These are phyloP conservation scores for Colletotrichum tofieldiae DNA, from an alignment of 2,329 filamentous ascomycete genomes.

Conservation along the genomic window DNA sequence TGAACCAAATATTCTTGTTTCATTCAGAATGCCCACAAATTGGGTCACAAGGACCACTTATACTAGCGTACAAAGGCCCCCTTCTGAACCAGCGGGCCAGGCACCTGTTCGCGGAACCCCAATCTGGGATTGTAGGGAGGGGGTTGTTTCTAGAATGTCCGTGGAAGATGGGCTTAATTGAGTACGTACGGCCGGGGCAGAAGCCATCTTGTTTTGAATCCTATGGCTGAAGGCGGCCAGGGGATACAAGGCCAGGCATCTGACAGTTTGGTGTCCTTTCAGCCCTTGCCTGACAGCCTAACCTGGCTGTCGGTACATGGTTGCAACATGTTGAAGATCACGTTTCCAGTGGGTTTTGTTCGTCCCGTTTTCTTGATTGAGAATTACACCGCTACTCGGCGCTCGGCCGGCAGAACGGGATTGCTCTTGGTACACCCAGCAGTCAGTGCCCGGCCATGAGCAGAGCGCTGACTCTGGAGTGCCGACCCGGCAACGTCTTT, in stretches of 20 bases:
- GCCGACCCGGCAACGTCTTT: too few relatives aligned
- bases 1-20: slow-evolving; percentile 18
- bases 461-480: too few relatives aligned
- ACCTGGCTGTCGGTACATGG: neutral
- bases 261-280: too few relatives aligned
- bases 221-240: too few relatives aligned
- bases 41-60: slow-evolving; percentile 15
- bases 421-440: too few relatives aligned
- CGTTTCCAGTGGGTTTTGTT: neutral
- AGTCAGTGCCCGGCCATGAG: too few relatives aligned
- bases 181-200: slow-evolving; percentile 1
- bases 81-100: neutral
- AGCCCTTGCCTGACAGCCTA: too few relatives aligned
- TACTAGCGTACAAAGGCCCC: neutral
- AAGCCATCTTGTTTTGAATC: slow-evolving; percentile 1
- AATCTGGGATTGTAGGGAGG: neutral
- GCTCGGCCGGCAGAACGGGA: too few relatives aligned
- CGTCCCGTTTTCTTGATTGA: neutral
- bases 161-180: neutral
- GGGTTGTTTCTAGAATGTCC: slow-evolving; percentile 24
- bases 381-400: too few relatives aligned
- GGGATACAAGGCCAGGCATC: too few relatives aligned
- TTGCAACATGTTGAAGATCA: neutral
- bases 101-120: neutral
- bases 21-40: slow-evolving; percentile 16